Percentiles rank a stretch among this genome's conserved stretches.
Conservation (phyloP, 1,284 basidiomycete genomes). For the Cerioporus squamosus region DNA sequence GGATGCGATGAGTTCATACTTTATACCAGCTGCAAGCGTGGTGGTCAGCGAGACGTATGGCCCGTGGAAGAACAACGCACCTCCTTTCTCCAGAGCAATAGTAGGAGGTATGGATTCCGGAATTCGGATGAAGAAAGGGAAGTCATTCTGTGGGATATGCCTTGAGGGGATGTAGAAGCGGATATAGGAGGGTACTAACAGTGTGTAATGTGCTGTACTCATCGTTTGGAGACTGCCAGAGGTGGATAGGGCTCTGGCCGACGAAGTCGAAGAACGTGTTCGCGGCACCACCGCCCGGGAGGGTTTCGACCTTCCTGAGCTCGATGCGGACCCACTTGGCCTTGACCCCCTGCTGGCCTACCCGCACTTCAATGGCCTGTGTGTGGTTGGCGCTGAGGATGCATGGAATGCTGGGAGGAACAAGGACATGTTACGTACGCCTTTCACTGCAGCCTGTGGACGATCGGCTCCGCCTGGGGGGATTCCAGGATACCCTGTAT, state of each 20-base stretch:
- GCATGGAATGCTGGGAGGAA: neutral
- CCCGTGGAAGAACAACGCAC: slow-evolving; percentile 38
- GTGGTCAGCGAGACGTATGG: slow-evolving; percentile 4
- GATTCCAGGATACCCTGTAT: slow-evolving; percentile 78
- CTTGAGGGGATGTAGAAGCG: neutral
- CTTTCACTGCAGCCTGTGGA: slow-evolving; percentile 79
- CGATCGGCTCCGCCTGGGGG: slow-evolving; percentile 71
- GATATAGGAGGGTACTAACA: slow-evolving; percentile 46
- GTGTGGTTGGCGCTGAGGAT: neutral
- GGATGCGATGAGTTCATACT: slow-evolving; percentile 85
- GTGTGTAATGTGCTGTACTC: slow-evolving; percentile 73
- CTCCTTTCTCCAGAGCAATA: slow-evolving; percentile 73
- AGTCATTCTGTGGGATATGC: slow-evolving; percentile 55
- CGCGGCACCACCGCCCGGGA: slow-evolving; percentile 69
- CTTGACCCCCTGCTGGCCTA: slow-evolving; percentile 76
- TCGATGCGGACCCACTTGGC: slow-evolving; percentile 90
- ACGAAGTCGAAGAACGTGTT: slow-evolving; percentile 77
- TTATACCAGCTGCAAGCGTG: slow-evolving; percentile 63
- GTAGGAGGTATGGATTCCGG: slow-evolving; percentile 86
- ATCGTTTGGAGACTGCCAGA: slow-evolving; percentile 68
- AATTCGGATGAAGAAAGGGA: slow-evolving; percentile 84
- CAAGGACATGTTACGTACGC: slow-evolving; percentile 56
- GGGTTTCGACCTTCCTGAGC: slow-evolving; percentile 83
- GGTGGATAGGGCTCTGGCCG: slow-evolving; percentile 70
- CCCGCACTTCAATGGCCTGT: slow-evolving; percentile 83